Evolutionary conservation across 495 filamentous ascomycete genomes (phyloP), one percentile per base, ranked within the genome.

Genomic region (Talaromyces liani): DNA sequence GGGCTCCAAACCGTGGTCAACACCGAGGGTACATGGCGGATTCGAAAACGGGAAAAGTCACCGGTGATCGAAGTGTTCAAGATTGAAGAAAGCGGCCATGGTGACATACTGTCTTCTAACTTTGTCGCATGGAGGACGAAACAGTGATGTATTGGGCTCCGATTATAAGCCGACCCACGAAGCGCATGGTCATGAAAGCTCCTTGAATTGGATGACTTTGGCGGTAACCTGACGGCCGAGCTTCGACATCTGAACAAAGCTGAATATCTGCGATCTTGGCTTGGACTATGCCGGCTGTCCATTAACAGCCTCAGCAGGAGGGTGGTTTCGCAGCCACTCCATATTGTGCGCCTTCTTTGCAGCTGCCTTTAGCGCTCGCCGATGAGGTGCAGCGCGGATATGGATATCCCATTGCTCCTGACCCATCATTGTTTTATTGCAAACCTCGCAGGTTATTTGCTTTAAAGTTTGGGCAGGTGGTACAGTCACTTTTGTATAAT

Each of bases 11-110:
- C 78, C 10, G 86, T 77, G 7, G 84, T 94, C 55, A 84, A 74
- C 3, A 82, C 81, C 53, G 89, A 89, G 31, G 91, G 91, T 1
- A 88, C 93, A 14, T 97, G 91, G 90, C 82, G 87, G 65, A 91
- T 98, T 66, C 76, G 82, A n/a, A 82, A 88, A 63, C 72, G 65
- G 56, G 81, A 85, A 33, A 79, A 79, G 39, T 80, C 80, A 9
- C 72, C 75, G 0, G 64, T 73, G 7, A 88, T 97, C 63, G 88
- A 93, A 72, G 81, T 95, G 0, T 88, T 82, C 69, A 84, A 84
- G 67, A 70, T 89, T 1, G 87, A 91, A 69, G 89, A 90, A 57
- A 84, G 80, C 6, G 91, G 90, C 0, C 84, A 89, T 62, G 91
- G 91, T 7, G 79, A 80, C 39, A 92, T 97, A 53, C 76, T 97